These are phyloP conservation scores for Podospora pseudopauciseta DNA, from an alignment of 495 filamentous ascomycete species.

Conservation along the genomic window DNA sequence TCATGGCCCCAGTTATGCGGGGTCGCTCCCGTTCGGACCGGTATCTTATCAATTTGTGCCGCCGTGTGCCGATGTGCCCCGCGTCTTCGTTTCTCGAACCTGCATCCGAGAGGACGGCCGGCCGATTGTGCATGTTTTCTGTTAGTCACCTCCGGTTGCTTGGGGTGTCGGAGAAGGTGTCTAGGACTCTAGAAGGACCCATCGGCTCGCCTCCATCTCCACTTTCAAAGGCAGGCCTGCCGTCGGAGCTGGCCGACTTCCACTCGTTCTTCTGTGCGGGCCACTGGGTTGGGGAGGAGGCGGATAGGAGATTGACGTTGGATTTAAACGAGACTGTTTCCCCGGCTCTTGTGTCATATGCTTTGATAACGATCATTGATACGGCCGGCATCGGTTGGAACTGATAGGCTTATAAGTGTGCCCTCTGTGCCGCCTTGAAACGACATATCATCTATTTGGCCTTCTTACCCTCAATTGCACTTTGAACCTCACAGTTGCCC, in stretches of 20 bases:
- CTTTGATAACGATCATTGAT: background rate
- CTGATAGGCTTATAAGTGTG: background rate
- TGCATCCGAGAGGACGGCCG: slow-evolving; percentile 1
- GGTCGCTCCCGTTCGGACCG: background rate
- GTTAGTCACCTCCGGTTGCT: background rate
- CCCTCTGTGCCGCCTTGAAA: background rate
- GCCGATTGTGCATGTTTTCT: background rate
- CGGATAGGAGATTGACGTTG: background rate
- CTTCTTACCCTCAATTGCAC: background rate
- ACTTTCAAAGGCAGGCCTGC: background rate
- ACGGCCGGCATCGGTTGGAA: slow-evolving; percentile 1
- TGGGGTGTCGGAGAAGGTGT: background rate
- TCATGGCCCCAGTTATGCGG: slow-evolving; percentile 5
- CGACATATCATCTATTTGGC: background rate
- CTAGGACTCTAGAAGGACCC: background rate
- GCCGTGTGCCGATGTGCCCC: slow-evolving; percentile 1
- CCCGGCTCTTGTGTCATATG: background rate
- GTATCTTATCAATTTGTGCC: slow-evolving; percentile 6
- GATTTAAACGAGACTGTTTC: background rate
- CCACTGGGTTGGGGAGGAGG: background rate
- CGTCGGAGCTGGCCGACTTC: slow-evolving; percentile 28
- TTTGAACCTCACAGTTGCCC: background rate
- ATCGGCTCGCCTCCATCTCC: background rate
- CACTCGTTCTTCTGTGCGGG: slow-evolving; percentile 3
- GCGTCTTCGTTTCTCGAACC: background rate